Evolutionary conservation across 1,139 yeast genomes (phyloP), one percentile per base, ranked within the genome.

Genomic region (Saccharomyces hybrid): DNA sequence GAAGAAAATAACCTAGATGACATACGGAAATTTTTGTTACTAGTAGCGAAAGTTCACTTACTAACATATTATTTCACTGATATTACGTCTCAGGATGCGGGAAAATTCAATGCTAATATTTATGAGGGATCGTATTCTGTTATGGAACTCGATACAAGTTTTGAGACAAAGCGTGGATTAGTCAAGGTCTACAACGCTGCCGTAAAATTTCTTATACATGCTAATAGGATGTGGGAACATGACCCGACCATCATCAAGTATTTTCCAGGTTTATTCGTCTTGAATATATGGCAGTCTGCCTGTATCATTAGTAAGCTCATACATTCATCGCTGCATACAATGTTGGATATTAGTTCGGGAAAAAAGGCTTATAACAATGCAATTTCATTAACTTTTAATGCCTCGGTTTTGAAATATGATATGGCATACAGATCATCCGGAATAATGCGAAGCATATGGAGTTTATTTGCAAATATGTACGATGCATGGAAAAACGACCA

Each of bases 401-500:
- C 96, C 0, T 88, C 96, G 0, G 85, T 91, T 47, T 75, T 89
- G 62, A 88, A 88, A 64, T 95, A 91, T 69, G 99, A 93, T 67
- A 84, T 93, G 77, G 90, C 97, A 1, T 88, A 87, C 69, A 79
- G 98, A 59, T 88, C 96, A 0, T 85, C 96, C 53, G 97, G 96
- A 16, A 89, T 93, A 56, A 88, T 93, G 93, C 81, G 88, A 62
- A 90, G 90, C 64, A 84, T 89, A 77, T 93, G 99, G 99, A 89
- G 86, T 59, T 76, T 90, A 57, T 87, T 87, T 69, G 80, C 64
- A 9, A 66, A 67, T 52, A 65, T 69, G 67, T 64, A 83, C 54
- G 75, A 63, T 5, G 66, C 63, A 20, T 69, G 72, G 72, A 59
- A 63, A 48, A 50, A 53, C 13, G 56, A 55, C 16, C 44, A 38